These are phyloP conservation scores for Litchi chinensis DNA, from an alignment of 345 rosid species.

Conservation along the genomic window DNA sequence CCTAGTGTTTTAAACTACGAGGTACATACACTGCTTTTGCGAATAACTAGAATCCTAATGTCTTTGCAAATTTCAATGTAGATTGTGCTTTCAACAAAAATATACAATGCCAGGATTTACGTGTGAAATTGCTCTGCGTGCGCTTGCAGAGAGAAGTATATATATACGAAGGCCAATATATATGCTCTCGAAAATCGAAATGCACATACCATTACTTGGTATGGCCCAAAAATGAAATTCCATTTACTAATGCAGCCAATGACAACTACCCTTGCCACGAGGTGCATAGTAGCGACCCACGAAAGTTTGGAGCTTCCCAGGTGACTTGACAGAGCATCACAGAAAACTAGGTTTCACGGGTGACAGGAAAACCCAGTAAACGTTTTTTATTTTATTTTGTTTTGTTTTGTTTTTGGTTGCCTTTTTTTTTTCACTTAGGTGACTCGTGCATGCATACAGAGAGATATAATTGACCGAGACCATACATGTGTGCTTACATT, in stretches of 20 bases:
- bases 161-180: neutral
- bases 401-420: too few relatives aligned
- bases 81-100: neutral
- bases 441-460: neutral
- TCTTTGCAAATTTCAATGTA: slow-evolving; percentile 13
- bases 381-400: too few relatives aligned
- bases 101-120: slow-evolving; percentile 3
- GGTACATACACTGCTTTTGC: neutral
- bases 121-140: slow-evolving; percentile 3
- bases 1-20: neutral
- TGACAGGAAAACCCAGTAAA: neutral
- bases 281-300: neutral
- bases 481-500: neutral
- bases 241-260: neutral
- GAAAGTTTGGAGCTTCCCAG: neutral
- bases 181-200: neutral
- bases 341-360: neutral
- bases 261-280: neutral
- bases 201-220: neutral
- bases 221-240: neutral
- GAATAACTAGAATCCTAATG: slow-evolving; percentile 2
- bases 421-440: neutral
- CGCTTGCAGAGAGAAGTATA: neutral
- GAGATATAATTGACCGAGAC: neutral
- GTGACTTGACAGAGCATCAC: neutral